A percentile compares a stretch with the other conserved stretches of the same genome.
Evolutionary conservation across 2,329 filamentous ascomycete species (phyloP).

Genomic region (Pseudogymnoascus sp.): DNA sequence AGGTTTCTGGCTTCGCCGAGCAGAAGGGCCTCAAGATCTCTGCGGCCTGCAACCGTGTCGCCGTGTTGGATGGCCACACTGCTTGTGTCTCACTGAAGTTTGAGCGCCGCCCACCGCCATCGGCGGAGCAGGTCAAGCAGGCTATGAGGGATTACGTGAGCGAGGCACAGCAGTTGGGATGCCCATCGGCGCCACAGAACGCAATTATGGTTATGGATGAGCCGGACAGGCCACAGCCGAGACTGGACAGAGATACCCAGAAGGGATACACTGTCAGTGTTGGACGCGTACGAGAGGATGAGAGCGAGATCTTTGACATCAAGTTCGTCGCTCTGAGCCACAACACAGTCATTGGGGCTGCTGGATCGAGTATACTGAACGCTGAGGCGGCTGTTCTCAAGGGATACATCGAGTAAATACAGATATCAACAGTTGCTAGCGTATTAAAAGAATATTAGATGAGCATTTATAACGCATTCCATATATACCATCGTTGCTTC

Average conservation of each 20-base stretch:
- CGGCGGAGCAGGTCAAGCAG: constrained; percentile 65
- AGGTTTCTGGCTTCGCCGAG: constrained; percentile 66
- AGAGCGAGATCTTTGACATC: constrained; percentile 83
- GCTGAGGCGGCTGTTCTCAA: constrained; percentile 88
- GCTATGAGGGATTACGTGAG: constrained; percentile 74
- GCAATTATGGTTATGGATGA: constrained; percentile 87
- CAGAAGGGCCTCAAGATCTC: constrained; percentile 68
- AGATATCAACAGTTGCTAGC: neutral
- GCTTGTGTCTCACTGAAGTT: constrained; percentile 89
- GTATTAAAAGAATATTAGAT: neutral
- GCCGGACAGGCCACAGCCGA: constrained; percentile 80
- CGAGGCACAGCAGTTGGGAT: constrained; percentile 75
- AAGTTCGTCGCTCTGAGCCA: constrained; percentile 93
- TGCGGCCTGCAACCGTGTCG: constrained; percentile 84
- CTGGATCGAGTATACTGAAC: constrained; percentile 92
- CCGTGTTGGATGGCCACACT: constrained; percentile 92
- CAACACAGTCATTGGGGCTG: constrained; percentile 86
- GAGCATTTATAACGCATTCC: neutral
- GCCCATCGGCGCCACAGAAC: constrained; percentile 72
- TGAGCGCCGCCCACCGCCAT: constrained; percentile 63
- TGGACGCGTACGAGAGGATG: constrained; percentile 75
- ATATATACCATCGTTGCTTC: neutral
- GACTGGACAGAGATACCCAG: constrained; percentile 78
- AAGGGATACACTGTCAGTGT: constrained; percentile 87
- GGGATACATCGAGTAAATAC: constrained; percentile 50